Evolutionary conservation across 2,329 filamentous ascomycete genomes (phyloP).

Genomic region (Trichophyton benhamiae): DNA sequence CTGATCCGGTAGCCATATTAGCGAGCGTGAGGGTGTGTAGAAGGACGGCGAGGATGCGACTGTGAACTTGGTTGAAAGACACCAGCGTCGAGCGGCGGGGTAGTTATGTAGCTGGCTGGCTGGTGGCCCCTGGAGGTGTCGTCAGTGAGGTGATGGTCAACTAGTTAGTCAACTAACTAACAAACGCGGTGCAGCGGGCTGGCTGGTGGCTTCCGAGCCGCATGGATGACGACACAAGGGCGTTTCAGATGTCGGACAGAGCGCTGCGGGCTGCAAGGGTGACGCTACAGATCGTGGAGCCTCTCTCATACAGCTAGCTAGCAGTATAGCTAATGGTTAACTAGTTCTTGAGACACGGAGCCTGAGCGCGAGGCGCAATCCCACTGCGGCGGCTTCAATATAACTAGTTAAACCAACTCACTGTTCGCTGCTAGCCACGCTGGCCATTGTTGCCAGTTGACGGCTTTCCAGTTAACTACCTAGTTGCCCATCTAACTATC

Average conservation of each 20-base stretch:
- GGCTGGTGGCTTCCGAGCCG: neutral
- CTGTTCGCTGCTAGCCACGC: neutral
- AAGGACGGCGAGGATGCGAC: neutral
- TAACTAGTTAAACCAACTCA: neutral
- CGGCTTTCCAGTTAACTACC: neutral
- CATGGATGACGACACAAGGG: neutral
- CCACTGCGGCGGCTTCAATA: neutral
- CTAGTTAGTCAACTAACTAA: too few species aligned
- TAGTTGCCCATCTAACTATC: neutral
- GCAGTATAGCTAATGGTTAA: too few species aligned
- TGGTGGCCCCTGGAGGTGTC: too few species aligned
- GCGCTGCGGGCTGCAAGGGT: too few species aligned
- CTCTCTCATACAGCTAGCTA: too few species aligned
- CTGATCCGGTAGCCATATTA: constrained; percentile 67
- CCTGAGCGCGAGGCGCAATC: neutral
- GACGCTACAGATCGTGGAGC: too few species aligned
- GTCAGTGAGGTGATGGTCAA: too few species aligned
- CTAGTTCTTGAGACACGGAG: neutral
- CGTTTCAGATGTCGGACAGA: neutral
- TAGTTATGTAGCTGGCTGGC: neutral
- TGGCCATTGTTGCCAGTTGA: neutral
- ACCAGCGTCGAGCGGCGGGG: neutral
- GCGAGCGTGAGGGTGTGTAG: constrained; percentile 12
- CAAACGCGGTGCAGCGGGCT: too few species aligned
- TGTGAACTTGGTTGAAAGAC: neutral